These are phyloP conservation scores for Liquidambar formosana DNA, from an alignment of 164 flowering plant species.

Conservation along the genomic window DNA sequence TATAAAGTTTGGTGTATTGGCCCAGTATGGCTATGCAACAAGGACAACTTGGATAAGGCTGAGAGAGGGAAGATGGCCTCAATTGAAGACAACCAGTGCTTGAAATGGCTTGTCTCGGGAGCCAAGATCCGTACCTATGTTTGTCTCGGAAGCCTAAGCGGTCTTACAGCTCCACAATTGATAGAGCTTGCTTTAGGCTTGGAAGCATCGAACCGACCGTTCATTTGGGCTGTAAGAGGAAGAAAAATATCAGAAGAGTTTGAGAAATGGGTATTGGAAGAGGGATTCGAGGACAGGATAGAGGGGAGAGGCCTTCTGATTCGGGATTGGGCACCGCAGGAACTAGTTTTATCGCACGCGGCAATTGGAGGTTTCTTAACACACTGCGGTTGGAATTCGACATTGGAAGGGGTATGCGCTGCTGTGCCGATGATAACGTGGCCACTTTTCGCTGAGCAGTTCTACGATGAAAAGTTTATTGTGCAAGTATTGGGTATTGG, in stretches of 20 bases:
- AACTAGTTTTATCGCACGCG: slow-evolving; percentile 50
- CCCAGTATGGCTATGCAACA: no score
- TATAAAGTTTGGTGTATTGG: no score
- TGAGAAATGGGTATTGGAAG: slow-evolving; percentile 41
- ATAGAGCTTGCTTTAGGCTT: no score
- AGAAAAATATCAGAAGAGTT: slow-evolving; percentile 10
- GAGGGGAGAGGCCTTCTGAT: slow-evolving; percentile 53
- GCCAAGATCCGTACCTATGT: no score
- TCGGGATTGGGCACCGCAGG: slow-evolving; percentile 73
- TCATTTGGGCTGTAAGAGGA: no score
- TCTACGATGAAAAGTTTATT: slow-evolving; percentile 52
- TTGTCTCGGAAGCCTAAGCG: no score
- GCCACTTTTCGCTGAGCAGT: slow-evolving; percentile 65
- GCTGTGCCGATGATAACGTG: slow-evolving; percentile 68
- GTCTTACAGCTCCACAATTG: no score
- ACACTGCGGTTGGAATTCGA: slow-evolving; percentile 77
- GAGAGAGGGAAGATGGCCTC: no score
- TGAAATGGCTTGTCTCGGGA: no score
- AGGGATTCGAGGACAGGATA: slow-evolving; percentile 45
- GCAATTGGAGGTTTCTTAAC: slow-evolving; percentile 59
- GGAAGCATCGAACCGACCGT: no score
- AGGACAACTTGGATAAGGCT: no score
- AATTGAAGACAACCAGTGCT: no score
- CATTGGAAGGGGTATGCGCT: slow-evolving; percentile 44
- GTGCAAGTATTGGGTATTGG: slow-evolving; percentile 44